Percentiles rank a stretch among this genome's conserved stretches.
These are phyloP conservation scores for Thymus quinquecostatus DNA, from an alignment of 257 asterid genomes.

Conservation along the genomic window DNA sequence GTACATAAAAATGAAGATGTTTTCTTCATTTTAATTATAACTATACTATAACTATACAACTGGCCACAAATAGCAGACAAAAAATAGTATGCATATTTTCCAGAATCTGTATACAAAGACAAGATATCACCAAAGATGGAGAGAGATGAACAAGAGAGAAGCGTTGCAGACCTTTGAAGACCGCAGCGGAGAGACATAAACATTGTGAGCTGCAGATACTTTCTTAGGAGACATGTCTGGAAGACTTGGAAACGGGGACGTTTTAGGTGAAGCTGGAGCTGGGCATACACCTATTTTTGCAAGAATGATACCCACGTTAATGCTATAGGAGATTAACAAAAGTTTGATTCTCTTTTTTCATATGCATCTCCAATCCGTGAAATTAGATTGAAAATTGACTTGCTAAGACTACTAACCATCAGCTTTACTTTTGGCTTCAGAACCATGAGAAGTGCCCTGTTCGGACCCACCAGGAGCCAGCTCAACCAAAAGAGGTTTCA, in stretches of 20 bases:
- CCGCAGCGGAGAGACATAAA: conserved; percentile 89
- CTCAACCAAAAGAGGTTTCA: conserved; percentile 92
- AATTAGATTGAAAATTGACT: conserved; percentile 6
- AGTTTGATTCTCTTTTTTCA: background rate
- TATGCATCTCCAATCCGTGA: conserved; percentile 15
- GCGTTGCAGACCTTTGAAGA: conserved; percentile 71
- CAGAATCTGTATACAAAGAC: background rate
- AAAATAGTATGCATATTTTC: background rate
- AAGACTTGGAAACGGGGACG: conserved; percentile 85
- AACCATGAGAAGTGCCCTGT: conserved; percentile 49
- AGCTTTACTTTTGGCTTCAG: conserved; percentile 50
- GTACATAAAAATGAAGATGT: too few relatives aligned
- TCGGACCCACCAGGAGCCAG: conserved; percentile 72
- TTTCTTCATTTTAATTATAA: too few relatives aligned
- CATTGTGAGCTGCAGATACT: conserved; percentile 91
- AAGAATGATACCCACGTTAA: conserved; percentile 17
- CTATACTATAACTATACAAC: background rate
- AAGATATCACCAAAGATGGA: conserved; percentile 6
- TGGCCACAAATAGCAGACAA: background rate
- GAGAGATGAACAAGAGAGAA: background rate
- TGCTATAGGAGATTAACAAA: conserved; percentile 13
- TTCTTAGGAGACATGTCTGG: conserved; percentile 99
- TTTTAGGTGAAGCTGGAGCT: conserved; percentile 79
- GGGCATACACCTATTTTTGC: conserved; percentile 63
- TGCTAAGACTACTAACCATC: conserved; percentile 55